Percentiles rank a stretch among this genome's conserved stretches.
Conservation (phyloP, 495 filamentous ascomycete species). For the Neurospora pannonica region DNA sequence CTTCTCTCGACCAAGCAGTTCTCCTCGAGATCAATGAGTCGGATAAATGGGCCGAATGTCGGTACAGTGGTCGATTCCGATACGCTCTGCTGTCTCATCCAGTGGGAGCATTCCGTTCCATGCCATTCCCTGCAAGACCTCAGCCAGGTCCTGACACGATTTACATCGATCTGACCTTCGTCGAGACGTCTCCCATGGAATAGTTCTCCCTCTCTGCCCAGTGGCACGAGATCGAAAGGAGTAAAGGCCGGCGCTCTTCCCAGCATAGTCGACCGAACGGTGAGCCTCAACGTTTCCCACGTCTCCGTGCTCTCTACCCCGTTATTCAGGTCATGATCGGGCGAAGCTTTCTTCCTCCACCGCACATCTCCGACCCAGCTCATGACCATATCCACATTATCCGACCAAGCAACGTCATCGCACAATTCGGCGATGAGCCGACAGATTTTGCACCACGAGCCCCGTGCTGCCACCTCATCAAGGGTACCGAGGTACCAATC, state of each 20-base stretch:
- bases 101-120: neutral
- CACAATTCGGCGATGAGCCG: neutral
- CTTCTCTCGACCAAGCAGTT: neutral
- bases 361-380: neutral
- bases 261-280: neutral
- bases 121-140: neutral
- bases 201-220: neutral
- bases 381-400: neutral
- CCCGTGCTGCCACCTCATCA: neutral
- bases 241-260: neutral
- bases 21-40: neutral
- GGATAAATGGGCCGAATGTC: neutral
- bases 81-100: neutral
- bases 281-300: neutral
- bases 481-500: neutral
- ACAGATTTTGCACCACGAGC: neutral
- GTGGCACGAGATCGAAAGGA: neutral
- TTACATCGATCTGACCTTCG: neutral
- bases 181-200: neutral
- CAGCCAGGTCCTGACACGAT: neutral
- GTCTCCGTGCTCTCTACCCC: neutral
- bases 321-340: neutral
- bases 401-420: neutral
- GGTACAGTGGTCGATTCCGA: neutral
- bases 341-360: neutral